These are phyloP conservation scores for Haplosporangium gracile DNA, from an alignment of 192 early-diverging fungal species.

Conservation along the genomic window DNA sequence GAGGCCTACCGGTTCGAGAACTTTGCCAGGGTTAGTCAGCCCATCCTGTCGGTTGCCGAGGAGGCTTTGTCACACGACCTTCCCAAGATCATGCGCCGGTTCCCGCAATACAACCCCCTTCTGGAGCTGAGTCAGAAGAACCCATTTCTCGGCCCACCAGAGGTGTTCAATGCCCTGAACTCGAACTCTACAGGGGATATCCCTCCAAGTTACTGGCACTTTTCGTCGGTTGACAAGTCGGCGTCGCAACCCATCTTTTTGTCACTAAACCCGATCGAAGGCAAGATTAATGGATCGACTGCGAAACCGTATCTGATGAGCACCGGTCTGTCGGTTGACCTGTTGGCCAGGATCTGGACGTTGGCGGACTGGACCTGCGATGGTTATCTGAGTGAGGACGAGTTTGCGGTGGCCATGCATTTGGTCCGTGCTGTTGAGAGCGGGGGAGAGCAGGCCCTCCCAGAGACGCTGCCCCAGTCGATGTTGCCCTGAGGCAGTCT, in stretches of 20 bases:
- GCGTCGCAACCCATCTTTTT: conserved; percentile 62
- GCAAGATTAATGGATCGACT: conserved; percentile 67
- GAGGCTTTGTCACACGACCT: conserved; percentile 83
- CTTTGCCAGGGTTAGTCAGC: conserved; percentile 80
- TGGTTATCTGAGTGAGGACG: conserved; percentile 85
- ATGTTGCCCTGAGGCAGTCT: conserved; percentile 54
- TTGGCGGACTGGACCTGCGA: conserved; percentile 85
- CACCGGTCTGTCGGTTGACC: conserved; percentile 74
- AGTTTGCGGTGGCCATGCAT: conserved; percentile 90
- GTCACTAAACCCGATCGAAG: conserved; percentile 68
- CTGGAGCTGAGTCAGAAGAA: conserved; percentile 70
- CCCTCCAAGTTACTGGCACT: conserved; percentile 68
- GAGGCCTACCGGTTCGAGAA: conserved; percentile 84
- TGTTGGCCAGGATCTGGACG: conserved; percentile 80
- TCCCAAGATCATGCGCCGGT: conserved; percentile 80
- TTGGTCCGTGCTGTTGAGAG: conserved; percentile 62
- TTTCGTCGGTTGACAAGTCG: conserved; percentile 64
- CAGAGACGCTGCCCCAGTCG: conserved; percentile 57
- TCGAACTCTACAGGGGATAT: conserved; percentile 21
- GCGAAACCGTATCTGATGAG: conserved; percentile 71
- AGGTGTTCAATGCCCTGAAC: conserved; percentile 25
- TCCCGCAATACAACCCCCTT: conserved; percentile 79
- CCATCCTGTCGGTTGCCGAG: conserved; percentile 74
- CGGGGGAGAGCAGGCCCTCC: conserved; percentile 56
- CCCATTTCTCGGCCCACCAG: conserved; percentile 60